These are phyloP conservation scores for Athelia sp. DNA, from an alignment of 1,284 basidiomycete genomes.

Conservation along the genomic window DNA sequence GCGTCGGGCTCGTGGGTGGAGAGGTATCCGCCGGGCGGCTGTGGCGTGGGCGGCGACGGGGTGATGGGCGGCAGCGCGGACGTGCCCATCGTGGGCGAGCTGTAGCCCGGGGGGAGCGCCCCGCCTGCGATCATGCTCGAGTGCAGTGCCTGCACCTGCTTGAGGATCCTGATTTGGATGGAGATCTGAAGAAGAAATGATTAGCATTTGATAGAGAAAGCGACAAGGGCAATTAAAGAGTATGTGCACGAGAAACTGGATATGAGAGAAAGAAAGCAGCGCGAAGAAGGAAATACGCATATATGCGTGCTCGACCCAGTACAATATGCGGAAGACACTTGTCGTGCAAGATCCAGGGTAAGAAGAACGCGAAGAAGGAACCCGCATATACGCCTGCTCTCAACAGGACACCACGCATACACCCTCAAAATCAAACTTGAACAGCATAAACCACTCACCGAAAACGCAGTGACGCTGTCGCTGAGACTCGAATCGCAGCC, in stretches of 20 bases:
- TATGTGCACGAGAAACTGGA: conserved; percentile 4
- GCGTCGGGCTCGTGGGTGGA: not conserved
- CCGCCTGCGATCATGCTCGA: conserved; percentile 18
- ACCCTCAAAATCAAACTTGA: too few species aligned
- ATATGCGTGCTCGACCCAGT: too few species aligned
- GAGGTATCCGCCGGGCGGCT: not conserved
- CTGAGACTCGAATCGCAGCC: conserved; percentile 48
- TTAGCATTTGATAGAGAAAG: too few species aligned
- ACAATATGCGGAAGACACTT: too few species aligned
- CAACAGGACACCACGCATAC: too few species aligned
- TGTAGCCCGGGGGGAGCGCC: not conserved
- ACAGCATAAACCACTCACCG: conserved; percentile 42
- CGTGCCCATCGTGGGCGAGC: not conserved
- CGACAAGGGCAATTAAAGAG: too few species aligned
- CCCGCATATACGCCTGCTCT: not conserved
- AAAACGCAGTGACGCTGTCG: conserved; percentile 54
- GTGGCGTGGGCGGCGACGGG: conserved; percentile 2
- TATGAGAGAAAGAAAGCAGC: conserved; percentile 2
- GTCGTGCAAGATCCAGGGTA: too few species aligned
- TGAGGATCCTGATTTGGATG: conserved; percentile 59
- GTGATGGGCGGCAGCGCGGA: not conserved
- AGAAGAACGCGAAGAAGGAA: too few species aligned
- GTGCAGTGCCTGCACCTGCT: conserved; percentile 38
- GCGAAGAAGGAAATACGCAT: too few species aligned
- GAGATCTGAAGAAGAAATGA: conserved; percentile 28